Percentiles rank a stretch among this genome's conserved stretches.
These are phyloP conservation scores for Gnetum montanum DNA, from an alignment of 75 land plant species.

Conservation along the genomic window DNA sequence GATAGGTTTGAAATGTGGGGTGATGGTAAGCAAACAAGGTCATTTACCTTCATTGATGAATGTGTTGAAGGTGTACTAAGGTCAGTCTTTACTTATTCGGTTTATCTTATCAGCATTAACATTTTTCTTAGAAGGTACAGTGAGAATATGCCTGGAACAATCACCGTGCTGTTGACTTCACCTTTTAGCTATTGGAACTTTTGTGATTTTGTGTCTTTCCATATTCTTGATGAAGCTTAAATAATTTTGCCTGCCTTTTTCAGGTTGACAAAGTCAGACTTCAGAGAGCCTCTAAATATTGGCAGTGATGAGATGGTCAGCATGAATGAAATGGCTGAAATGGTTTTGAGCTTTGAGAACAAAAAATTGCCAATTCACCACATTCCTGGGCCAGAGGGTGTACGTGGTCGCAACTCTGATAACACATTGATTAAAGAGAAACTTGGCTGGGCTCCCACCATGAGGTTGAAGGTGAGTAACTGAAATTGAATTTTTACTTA, in stretches of 20 bases:
- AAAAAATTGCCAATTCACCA: slow-evolving; percentile 88
- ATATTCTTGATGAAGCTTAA: neutral
- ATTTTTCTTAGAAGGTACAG: no score
- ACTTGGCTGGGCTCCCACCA: slow-evolving; percentile 94
- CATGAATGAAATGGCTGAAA: slow-evolving; percentile 99
- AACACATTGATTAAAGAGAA: slow-evolving; percentile 89
- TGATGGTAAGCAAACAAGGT: slow-evolving; percentile 89
- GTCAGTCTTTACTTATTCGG: no score
- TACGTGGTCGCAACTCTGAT: slow-evolving; percentile 95
- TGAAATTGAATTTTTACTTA: no score
- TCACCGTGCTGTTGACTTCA: no score
- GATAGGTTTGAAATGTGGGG: slow-evolving; percentile 98
- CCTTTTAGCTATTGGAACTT: no score
- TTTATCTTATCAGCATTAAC: no score
- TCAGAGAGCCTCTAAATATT: slow-evolving; percentile 93
- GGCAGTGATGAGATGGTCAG: slow-evolving; percentile 98
- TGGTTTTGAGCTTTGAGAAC: slow-evolving; percentile 75
- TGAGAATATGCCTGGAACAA: no score
- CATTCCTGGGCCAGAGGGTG: slow-evolving; percentile 96
- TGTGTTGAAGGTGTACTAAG: slow-evolving; percentile 96
- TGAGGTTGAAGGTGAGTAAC: slow-evolving; percentile 76
- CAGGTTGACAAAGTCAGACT: slow-evolving; percentile 96
- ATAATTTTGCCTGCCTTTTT: no score
- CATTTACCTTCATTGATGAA: slow-evolving; percentile 97
- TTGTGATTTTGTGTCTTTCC: no score